Evolutionary conservation across 2,329 filamentous ascomycete species (phyloP).

Genomic region (Endoconidiophora polonica): DNA sequence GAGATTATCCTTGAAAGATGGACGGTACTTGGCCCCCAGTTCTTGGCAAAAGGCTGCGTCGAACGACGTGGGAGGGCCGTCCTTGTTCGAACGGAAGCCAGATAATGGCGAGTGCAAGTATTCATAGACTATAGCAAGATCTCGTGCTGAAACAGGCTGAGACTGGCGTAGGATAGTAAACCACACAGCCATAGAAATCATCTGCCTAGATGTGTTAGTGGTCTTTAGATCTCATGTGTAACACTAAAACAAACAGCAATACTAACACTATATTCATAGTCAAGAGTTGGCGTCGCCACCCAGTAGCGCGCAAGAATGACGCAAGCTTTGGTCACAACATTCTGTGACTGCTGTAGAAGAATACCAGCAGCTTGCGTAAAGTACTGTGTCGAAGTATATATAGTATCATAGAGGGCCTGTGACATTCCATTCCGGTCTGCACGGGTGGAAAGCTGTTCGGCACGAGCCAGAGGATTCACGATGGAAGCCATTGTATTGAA

Average conservation of each 20-base stretch:
- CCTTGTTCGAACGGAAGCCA: slow-evolving; percentile 23
- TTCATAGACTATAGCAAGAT: slow-evolving; percentile 45
- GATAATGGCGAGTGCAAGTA: slow-evolving; percentile 55
- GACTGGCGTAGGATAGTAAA: slow-evolving; percentile 9
- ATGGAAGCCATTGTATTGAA: slow-evolving; percentile 20
- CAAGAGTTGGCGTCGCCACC: slow-evolving; percentile 40
- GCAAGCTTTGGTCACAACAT: slow-evolving; percentile 70
- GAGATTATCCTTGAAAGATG: slow-evolving; percentile 26
- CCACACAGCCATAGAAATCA: slow-evolving; percentile 8
- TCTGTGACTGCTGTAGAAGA: slow-evolving; percentile 69
- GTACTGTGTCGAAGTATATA: slow-evolving; percentile 54
- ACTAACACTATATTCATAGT: slow-evolving; percentile 39
- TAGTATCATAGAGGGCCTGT: slow-evolving; percentile 50
- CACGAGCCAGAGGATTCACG: slow-evolving; percentile 54
- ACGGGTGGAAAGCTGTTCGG: slow-evolving; percentile 48
- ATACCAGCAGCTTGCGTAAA: slow-evolving; percentile 66
- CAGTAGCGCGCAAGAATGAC: slow-evolving; percentile 71
- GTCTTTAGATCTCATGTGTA: no score
- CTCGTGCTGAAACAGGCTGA: no score
- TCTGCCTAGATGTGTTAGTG: slow-evolving; percentile 2
- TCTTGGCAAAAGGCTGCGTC: slow-evolving; percentile 29
- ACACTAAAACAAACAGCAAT: not conserved
- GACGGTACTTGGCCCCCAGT: no score
- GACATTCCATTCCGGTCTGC: slow-evolving; percentile 42
- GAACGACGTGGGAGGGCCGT: slow-evolving; percentile 16